Percentiles rank a stretch among this genome's conserved stretches.
phyloP scores from a whole-genome alignment of 495 filamentous ascomycete species.

The Penicillium longicatenatum region DNA sequence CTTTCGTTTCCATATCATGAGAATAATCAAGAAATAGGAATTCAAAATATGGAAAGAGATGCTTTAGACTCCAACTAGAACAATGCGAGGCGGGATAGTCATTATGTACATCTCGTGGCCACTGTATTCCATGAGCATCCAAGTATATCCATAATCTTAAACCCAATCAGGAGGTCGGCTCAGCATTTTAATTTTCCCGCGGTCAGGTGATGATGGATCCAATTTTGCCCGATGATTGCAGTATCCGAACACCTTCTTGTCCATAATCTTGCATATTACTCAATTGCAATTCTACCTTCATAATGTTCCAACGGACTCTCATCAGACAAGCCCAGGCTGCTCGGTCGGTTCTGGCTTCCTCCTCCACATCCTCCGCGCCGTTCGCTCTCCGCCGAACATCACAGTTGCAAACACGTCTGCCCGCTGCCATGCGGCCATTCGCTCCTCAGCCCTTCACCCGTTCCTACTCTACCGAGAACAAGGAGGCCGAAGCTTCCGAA shows the following conservation, averaged over 20 bases:
- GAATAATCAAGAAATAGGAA: too few relatives aligned
- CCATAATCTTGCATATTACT: slow-evolving; percentile 10
- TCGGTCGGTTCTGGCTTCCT: slow-evolving; percentile 39
- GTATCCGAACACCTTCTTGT: slow-evolving; percentile 6
- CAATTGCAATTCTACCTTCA: slow-evolving; percentile 18
- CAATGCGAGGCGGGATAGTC: too few relatives aligned
- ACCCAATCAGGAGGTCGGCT: slow-evolving; percentile 11
- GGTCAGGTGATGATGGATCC: slow-evolving; percentile 29
- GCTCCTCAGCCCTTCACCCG: slow-evolving; percentile 32
- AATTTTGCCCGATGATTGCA: slow-evolving; percentile 30
- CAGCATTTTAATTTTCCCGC: slow-evolving; percentile 29
- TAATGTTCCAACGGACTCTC: slow-evolving; percentile 49
- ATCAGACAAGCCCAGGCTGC: slow-evolving; percentile 47
- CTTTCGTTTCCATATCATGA: too few relatives aligned
- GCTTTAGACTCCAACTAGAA: too few relatives aligned
- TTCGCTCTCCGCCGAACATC: slow-evolving; percentile 41
- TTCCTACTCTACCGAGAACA: slow-evolving; percentile 47
- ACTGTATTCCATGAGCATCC: not conserved
- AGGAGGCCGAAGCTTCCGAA: slow-evolving; percentile 33
- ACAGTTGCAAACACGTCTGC: slow-evolving; percentile 40
- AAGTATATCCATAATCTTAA: not conserved
- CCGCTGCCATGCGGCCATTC: slow-evolving; percentile 30
- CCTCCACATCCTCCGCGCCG: slow-evolving; percentile 34
- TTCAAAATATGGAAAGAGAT: too few relatives aligned
- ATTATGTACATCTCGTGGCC: too few relatives aligned